Conservation (phyloP, 2,329 filamentous ascomycete genomes). For the Epichloe glyceriae region DNA sequence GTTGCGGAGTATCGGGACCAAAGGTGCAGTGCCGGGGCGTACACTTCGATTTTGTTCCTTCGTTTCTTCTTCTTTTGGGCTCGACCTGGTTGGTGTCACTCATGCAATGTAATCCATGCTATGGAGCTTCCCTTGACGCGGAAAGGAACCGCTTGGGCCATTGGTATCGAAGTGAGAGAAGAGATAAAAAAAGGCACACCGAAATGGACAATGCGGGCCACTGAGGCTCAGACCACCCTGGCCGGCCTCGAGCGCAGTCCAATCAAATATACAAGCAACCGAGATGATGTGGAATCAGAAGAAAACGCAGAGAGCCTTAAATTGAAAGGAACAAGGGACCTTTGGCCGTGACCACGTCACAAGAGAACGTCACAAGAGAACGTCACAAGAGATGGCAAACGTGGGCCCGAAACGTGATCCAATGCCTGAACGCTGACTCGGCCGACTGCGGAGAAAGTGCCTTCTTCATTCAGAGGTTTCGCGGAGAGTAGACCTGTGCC, state of each 20-base stretch:
- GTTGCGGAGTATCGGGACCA: background rate
- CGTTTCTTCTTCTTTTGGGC: background rate
- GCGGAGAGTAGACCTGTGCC: background rate
- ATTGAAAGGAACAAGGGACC: background rate
- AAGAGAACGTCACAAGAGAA: too few species aligned
- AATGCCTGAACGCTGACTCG: constrained; percentile 1
- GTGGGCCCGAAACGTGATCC: background rate
- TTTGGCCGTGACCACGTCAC: background rate
- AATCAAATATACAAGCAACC: constrained; percentile 3
- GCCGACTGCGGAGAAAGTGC: background rate
- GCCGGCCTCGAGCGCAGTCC: background rate
- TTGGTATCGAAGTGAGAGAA: background rate
- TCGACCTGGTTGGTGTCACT: background rate
- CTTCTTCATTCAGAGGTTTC: background rate
- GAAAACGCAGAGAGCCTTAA: background rate
- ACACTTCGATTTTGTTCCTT: background rate
- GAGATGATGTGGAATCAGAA: background rate
- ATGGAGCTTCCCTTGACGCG: background rate
- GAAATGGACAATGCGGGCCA: background rate
- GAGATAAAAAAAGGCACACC: background rate
- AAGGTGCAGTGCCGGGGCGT: background rate
- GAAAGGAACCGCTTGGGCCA: constrained; percentile 2
- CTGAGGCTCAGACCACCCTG: background rate
- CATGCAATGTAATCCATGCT: background rate
- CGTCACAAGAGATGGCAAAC: background rate